phyloP scores from a whole-genome alignment of 129 eudicot genomes.

The Flaveria bidentis region DNA sequence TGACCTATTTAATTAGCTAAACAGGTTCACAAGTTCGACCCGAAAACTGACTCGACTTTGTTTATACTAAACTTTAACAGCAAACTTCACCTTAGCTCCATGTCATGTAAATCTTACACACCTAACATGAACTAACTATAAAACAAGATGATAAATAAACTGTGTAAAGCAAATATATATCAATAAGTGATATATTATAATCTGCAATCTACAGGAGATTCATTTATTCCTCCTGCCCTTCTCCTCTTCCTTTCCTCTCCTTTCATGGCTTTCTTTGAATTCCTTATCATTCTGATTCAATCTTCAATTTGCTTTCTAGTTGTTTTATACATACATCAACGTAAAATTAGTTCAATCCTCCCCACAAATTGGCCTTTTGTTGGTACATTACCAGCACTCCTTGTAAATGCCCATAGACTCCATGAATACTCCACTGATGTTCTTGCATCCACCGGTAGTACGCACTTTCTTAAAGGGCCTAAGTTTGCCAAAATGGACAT shows the following conservation, averaged over 20 bases:
- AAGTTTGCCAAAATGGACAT: conserved; percentile 38
- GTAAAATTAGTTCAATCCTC: not conserved
- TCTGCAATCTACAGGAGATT: too few species aligned
- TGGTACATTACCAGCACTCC: conserved; percentile 33
- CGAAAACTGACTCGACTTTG: too few species aligned
- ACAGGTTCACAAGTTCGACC: too few species aligned
- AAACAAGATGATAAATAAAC: too few species aligned
- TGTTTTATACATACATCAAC: not conserved
- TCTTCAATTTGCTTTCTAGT: not conserved
- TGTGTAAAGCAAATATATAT: too few species aligned
- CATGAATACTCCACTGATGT: conserved; percentile 32
- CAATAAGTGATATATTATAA: too few species aligned
- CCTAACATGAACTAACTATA: too few species aligned
- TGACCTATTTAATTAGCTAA: too few species aligned
- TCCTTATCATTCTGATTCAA: not conserved
- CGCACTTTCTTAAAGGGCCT: conserved; percentile 39
- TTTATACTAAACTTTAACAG: too few species aligned
- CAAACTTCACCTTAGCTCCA: too few species aligned
- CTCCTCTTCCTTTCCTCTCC: not conserved
- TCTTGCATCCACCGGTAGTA: conserved; percentile 5
- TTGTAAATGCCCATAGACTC: conserved; percentile 30
- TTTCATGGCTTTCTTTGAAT: not conserved
- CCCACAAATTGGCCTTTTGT: conserved; percentile 5
- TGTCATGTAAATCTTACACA: too few species aligned
- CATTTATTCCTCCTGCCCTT: not conserved